phyloP scores from a whole-genome alignment of 371 early-diverging fungal genomes.

The Haplosporangium sp. region DNA sequence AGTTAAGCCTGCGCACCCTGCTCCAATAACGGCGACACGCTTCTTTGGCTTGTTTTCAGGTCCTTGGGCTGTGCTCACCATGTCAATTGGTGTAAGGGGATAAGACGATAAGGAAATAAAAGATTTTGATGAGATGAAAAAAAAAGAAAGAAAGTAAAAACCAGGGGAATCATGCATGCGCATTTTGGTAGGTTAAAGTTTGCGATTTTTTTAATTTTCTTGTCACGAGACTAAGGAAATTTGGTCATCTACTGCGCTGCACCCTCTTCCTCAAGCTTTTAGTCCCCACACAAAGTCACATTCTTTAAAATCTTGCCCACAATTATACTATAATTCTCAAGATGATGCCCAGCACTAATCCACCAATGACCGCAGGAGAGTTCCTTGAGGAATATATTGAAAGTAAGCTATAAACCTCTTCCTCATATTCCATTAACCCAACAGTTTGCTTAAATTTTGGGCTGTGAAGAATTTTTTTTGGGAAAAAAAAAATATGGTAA shows the following conservation, averaged over 20 bases:
- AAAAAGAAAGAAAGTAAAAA: not conserved
- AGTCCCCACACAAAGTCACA: not conserved
- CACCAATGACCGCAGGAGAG: conserved; percentile 52
- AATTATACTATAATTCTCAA: conserved; percentile 4
- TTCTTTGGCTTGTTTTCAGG: conserved; percentile 10
- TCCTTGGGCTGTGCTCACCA: not conserved
- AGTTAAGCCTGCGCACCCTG: conserved; percentile 54
- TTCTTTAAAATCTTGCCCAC: not conserved
- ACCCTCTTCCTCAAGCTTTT: too few species aligned
- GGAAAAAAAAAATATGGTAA: too few species aligned
- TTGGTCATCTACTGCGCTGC: not conserved
- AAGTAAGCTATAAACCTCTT: conserved; percentile 21
- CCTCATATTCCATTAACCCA: too few species aligned
- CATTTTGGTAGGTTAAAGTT: too few species aligned
- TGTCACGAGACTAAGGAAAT: too few species aligned
- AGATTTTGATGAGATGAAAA: not conserved
- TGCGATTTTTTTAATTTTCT: too few species aligned
- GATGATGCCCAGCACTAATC: conserved; percentile 46
- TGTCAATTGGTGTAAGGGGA: not conserved
- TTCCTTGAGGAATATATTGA: conserved; percentile 54
- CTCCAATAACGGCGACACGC: conserved; percentile 20
- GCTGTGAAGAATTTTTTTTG: too few species aligned
- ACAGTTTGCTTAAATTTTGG: not conserved
- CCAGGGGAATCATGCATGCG: not conserved
- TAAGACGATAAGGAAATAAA: not conserved